Evolutionary conservation across 345 rosid genomes (phyloP), one percentile per base, ranked within the genome.

Genomic region (Odontarrhena argentea): DNA sequence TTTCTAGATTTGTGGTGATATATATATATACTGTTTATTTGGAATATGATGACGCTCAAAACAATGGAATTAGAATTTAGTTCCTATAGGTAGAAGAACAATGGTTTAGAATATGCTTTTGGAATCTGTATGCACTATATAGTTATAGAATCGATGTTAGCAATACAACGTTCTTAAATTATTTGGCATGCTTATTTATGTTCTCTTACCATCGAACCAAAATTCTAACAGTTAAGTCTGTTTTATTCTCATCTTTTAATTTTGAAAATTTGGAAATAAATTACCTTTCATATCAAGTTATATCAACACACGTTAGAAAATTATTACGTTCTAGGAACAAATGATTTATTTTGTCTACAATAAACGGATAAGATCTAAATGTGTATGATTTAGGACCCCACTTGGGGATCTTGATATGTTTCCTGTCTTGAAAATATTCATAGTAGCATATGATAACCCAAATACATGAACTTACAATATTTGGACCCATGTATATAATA

Each of bases 21-120:
- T 41, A 18, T 18, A 18, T 18, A 18, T 18, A 49, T 65, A 42
- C 76, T 51, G 40, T 58, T 65, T 13, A 22, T 11, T 26, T 14
- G 41, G 76, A 73, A 73, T 66, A 51, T 73, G 77, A 59, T 73
- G 77, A 73, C 77, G 72, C 71, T 45, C 24, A 57, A 41, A 44
- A 36, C 41, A 60, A 73, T 65, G 60, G 66, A 59, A 51, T 66
- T 51, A 66, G 71, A 73, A 65, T 59, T 58, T 66, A 51, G 52
- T 44, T 66, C 22, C 8, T 44, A 8, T 36, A 41, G 54, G 53
- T 43, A 2, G 55, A 65, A 58, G 24, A 66, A 59, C 30, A 49
- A 10, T 58, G 13, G 60, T 52, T 36, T 43, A 15, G 43, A 44
- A 26, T 59, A 51, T 73, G 36, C 4, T 8, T 46, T 36, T 18